Base-by-base conservation (phyloP, 2,329 filamentous ascomycete species). In the Curvularia hawaiiensis region DNA sequence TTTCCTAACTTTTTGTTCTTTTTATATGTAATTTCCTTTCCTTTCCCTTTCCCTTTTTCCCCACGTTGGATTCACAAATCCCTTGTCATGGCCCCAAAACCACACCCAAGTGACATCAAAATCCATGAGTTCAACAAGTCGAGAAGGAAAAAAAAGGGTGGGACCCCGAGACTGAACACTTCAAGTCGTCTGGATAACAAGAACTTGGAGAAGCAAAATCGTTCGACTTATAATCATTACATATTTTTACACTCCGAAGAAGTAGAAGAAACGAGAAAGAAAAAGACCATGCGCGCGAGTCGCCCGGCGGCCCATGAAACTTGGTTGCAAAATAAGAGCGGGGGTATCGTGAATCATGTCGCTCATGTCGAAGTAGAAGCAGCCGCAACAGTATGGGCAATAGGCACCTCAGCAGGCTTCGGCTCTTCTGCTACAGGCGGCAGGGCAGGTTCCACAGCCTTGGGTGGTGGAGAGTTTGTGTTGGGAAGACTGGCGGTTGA, bases 231-330 rank as follows among this genome's bases (percentile, higher is more conserved):
- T 50, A 61, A 52, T 59, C 56, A 74, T 73, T 74, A 75, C 66
- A 75, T 75, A 68, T 65, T 73, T 65, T 73, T 74, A 72, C 71
- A 58, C 65, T 63, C 61, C 56, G 24, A 31, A 64, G 54, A 45
- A 51, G 11, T 12, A n/a, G 5, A 35, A 35, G n/a, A 16, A 5
- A 46, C 30, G 51, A 58, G 58, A 64, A 66, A 48, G 31, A 40
- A 58, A 63, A 58, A 63, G 48, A 38, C 56, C 46, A 45, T n/a
- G n/a, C 47, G 56, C 58, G 56, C 59, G 58, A 58, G 64, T 66
- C 64, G 66, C 64, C 55, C 60, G 45, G 62, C 59, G 57, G 56
- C 58, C 61, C 63, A 45, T 53, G 26, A 39, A 54, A 61, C 22
- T 45, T 28, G 43, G 53, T 52, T 47, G 47, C 52, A 41, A 64